Evolutionary conservation across 2,329 filamentous ascomycete genomes (phyloP).

Genomic region (Fusarium palustre): DNA sequence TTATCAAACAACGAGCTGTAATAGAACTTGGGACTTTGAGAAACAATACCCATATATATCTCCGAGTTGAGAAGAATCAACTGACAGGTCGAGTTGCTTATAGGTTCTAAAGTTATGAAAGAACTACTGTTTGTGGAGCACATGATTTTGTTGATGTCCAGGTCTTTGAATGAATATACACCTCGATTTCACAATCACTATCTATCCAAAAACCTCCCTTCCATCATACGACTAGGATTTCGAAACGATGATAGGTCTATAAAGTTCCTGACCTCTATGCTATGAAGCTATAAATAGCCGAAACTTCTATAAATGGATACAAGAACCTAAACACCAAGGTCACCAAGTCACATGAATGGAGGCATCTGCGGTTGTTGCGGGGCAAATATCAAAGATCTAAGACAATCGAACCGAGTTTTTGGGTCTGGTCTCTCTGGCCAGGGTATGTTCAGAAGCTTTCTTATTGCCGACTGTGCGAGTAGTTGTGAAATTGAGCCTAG

Average conservation of each 20-base stretch:
- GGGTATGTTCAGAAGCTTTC: neutral
- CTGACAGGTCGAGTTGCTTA: too few relatives aligned
- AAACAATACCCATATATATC: neutral
- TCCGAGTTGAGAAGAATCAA: neutral
- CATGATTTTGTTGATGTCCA: neutral
- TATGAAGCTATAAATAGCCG: neutral
- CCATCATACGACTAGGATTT: neutral
- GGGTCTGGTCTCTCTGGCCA: fast-evolving
- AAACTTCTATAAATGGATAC: neutral
- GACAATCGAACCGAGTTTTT: neutral
- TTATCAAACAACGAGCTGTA: neutral
- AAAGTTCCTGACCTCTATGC: neutral
- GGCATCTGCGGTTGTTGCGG: constrained; percentile 29
- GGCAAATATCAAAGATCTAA: constrained; percentile 15
- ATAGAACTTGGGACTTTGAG: neutral
- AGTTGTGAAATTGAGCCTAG: neutral
- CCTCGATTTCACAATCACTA: neutral
- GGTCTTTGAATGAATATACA: neutral
- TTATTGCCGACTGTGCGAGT: too few relatives aligned
- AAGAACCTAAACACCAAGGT: neutral
- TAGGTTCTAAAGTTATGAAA: neutral
- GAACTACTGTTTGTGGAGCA: neutral
- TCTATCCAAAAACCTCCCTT: neutral
- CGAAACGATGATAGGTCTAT: neutral
- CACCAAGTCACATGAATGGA: constrained; percentile 33